Base-by-base conservation (phyloP, 2,329 filamentous ascomycete genomes). In the Ophiostoma angusticollis region DNA sequence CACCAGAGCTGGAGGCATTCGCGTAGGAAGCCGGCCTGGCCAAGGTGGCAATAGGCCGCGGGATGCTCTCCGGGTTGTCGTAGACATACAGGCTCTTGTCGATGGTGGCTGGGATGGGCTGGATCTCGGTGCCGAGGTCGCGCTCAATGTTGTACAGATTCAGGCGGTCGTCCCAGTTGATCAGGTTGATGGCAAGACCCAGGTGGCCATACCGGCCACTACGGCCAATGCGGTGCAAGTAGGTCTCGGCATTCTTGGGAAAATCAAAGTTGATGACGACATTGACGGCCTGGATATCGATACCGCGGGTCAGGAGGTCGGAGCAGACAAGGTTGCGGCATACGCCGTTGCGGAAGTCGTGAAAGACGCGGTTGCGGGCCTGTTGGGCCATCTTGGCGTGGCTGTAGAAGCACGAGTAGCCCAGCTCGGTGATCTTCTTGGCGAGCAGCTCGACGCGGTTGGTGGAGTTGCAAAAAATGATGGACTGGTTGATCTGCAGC, bases 231-330 rank as follows among this genome's bases (percentile, higher is more conserved):
- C 91, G 85, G 64, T 98, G 91, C 42, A 98, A 78, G 57, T 98
- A 98, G 0, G 91, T 98, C 64, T 98, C 91, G 13, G 91, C 93
- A 54, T 98, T 98, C 68, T 98, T 98, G 39, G 91, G 91, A 60
- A 98, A 98, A 56, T 98, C 91, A 55, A 98, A 98, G 67, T 98
- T 98, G 74, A 98, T 98, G 57, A 98, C 91, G 40, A 98, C 91
- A 53, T 98, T 98, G 55, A 98, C 91, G 39, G 91, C 91, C 62
- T 98, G 91, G 49, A 98, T 98, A 64, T 98, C 91, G 54, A 98
- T 98, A 77, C 91, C 91, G 63, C 91, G 87, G 47, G 91, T 98
- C 47, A 98, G 74, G 28, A 98, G 71, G 64, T 98, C 91, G 3
- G 93, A 98, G 64, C 91, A 98, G 47, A 98, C 91, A 27, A 98